These are phyloP conservation scores for Megacollybia marginata DNA, from an alignment of 768 basidiomycete species.

Conservation along the genomic window DNA sequence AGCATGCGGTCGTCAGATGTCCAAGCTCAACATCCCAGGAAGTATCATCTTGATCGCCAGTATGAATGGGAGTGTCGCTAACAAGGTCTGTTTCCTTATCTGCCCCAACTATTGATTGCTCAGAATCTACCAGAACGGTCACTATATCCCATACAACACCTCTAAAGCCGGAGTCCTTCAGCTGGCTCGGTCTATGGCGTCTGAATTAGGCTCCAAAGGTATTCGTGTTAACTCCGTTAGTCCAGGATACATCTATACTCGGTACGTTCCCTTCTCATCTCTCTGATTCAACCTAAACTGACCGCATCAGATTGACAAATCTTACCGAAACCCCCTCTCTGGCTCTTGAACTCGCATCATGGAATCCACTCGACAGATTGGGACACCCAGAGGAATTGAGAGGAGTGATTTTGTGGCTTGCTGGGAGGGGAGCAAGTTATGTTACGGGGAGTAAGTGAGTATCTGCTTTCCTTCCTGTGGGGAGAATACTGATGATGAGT, in stretches of 20 bases:
- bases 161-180: slow-evolving; percentile 76
- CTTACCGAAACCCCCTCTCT: slow-evolving; percentile 49
- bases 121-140: slow-evolving; percentile 38
- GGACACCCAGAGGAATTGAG: slow-evolving; percentile 64
- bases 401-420: slow-evolving; percentile 59
- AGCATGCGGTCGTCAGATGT: slow-evolving; percentile 59
- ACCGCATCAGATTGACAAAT: slow-evolving; percentile 45
- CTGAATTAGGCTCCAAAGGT: slow-evolving; percentile 57
- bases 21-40: slow-evolving; percentile 41
- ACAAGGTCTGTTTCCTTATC: slow-evolving; percentile 35
- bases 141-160: slow-evolving; percentile 68
- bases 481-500: not conserved
- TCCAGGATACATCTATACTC: slow-evolving; percentile 67
- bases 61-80: slow-evolving; percentile 51
- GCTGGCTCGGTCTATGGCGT: slow-evolving; percentile 72
- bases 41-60: slow-evolving; percentile 62
- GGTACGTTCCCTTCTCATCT: slow-evolving; percentile 24
- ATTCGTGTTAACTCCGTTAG: slow-evolving; percentile 70
- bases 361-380: slow-evolving; percentile 60
- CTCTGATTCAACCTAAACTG: not conserved
- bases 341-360: slow-evolving; percentile 44
- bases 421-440: slow-evolving; percentile 63
- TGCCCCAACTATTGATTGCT: not conserved
- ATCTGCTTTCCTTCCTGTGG: not conserved
- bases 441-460: slow-evolving; percentile 65